Base-by-base conservation (phyloP, 2,329 filamentous ascomycete species). In the Sphaerostilbella broomeana region DNA sequence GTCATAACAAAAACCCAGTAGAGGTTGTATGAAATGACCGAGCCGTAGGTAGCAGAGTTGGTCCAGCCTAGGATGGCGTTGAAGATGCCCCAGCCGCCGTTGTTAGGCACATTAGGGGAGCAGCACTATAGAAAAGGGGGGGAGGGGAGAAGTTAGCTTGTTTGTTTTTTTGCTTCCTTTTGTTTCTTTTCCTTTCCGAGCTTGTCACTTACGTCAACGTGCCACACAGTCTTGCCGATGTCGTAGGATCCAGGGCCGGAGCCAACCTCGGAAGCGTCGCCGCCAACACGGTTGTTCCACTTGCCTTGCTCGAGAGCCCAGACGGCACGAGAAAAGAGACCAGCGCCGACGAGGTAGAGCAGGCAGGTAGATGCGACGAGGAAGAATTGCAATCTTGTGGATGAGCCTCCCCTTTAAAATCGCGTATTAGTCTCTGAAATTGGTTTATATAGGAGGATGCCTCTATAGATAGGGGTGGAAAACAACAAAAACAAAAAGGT, bases 21-120 rank as follows among this genome's bases (percentile, higher is more conserved):
- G 12, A 90, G 43, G 57, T 92, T 94, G 66, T 94, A 94, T 1
- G 84, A 80, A 47, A 94, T 79, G 47, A 94, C 83, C 1, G 85
- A 89, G 36, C 87, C 86, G 52, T 90, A 88, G 2, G 87, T 94
- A 5, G 85, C 88, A 10, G 84, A 86, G 65, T 94, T 94, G 45
- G 79, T 76, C 88, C 88, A 95, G 43, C 88, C 87, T 9, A 94
- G 70, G 38, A 94, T 71, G 43, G 85, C 79, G 52, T 94, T 90
- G 70, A 94, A 87, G 49, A 94, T 79, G 40, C 85, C 86, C 87
- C 86, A 94, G 30, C 84, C 85, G 25, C 81, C 79, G 33, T 82
- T 82, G 19, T 84, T 82, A 46, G 86, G 80, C 26, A 81, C 62
- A 37, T 78, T 65, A 0, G 86, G 82, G 52, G 77, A 89, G 59